Conservation (phyloP, 1,284 basidiomycete species). For the Pyrrhoderma noxium region DNA sequence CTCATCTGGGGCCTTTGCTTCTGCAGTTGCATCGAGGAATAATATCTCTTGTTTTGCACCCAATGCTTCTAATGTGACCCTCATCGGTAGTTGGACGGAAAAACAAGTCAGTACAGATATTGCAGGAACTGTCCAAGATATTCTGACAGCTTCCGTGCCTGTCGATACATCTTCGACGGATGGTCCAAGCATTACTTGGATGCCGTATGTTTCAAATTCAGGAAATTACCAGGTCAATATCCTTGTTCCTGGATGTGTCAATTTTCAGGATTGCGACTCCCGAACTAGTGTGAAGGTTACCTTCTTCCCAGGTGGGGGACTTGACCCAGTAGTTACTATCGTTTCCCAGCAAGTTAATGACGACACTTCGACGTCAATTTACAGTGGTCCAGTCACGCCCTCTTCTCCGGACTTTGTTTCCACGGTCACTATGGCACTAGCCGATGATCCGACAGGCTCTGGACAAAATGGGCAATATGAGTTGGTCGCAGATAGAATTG, state of each 20-base stretch:
- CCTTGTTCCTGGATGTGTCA: constrained; percentile 79
- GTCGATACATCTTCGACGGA: constrained; percentile 55
- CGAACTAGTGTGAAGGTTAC: constrained; percentile 82
- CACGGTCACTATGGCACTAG: constrained; percentile 67
- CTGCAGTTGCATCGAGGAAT: constrained; percentile 56
- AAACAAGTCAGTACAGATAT: constrained; percentile 62
- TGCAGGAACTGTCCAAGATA: constrained; percentile 70
- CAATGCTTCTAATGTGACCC: constrained; percentile 53
- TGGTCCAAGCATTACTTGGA: constrained; percentile 79
- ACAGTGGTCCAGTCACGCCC: constrained; percentile 76
- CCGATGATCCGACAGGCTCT: constrained; percentile 48
- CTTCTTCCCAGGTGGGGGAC: constrained; percentile 69
- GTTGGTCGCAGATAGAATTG: constrained; percentile 75
- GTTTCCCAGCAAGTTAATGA: constrained; percentile 69
- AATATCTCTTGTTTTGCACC: constrained; percentile 69
- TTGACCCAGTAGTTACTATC: constrained; percentile 56
- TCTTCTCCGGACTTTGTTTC: constrained; percentile 65
- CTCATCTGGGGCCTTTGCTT: constrained; percentile 84
- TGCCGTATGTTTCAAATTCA: constrained; percentile 82
- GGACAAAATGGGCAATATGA: constrained; percentile 64
- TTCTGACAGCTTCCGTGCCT: constrained; percentile 63
- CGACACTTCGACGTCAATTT: constrained; percentile 62
- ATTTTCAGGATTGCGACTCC: constrained; percentile 71
- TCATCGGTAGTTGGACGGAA: constrained; percentile 64
- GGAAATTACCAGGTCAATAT: constrained; percentile 84